Conservation (phyloP, 305 asterid species). For the Fraxinus albicans region DNA sequence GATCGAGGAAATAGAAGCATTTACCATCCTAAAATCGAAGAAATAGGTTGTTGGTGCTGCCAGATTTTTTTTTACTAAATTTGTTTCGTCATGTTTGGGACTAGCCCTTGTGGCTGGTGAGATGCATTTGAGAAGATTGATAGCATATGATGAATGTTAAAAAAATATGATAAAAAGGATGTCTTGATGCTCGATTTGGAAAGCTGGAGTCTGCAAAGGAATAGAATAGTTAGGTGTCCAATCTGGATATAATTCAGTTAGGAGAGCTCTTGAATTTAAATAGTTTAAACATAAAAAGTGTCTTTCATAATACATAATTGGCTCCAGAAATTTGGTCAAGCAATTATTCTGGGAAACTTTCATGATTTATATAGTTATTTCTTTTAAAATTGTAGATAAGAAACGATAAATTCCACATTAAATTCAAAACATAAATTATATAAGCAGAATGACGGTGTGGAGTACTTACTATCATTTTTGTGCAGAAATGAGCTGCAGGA, state of each 20-base stretch:
- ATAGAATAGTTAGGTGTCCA: not conserved
- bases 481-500: not conserved
- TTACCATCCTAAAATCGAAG: not conserved
- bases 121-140: not conserved
- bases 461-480: not conserved
- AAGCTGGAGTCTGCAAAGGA: not conserved
- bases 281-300: not conserved
- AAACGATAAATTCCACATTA: not conserved
- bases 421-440: not conserved
- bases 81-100: not conserved
- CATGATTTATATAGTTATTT: not conserved
- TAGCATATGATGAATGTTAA: not conserved
- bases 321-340: not conserved
- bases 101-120: not conserved
- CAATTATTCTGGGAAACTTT: not conserved
- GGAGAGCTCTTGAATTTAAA: not conserved
- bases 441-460: not conserved
- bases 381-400: not conserved
- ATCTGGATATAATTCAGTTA: not conserved
- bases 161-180: not conserved
- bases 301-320: not conserved
- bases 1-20: not conserved
- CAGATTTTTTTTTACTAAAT: not conserved
- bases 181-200: not conserved
- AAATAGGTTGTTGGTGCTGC: not conserved